These are phyloP conservation scores for Xylaria longipes DNA, from an alignment of 495 filamentous ascomycete species.

Conservation along the genomic window DNA sequence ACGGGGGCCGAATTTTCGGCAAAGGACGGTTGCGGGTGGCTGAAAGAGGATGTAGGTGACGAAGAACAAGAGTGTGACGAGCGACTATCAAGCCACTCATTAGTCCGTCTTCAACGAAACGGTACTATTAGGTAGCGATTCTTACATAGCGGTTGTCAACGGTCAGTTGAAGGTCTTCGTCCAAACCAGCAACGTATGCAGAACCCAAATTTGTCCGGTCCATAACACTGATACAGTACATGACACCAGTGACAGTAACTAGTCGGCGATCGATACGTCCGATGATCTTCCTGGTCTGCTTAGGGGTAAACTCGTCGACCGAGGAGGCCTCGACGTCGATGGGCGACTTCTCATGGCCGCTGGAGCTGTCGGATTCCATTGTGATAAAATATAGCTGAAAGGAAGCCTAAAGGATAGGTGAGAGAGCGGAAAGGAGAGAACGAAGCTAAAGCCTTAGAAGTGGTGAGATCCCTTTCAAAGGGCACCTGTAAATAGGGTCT, in stretches of 20 bases:
- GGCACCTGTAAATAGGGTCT: constrained; percentile 14
- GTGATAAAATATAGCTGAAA: neutral
- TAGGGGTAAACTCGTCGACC: constrained; percentile 30
- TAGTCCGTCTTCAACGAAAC: constrained; percentile 3
- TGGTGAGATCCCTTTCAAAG: constrained; percentile 15
- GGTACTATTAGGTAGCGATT: neutral
- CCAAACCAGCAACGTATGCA: constrained; percentile 63
- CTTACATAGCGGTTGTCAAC: constrained; percentile 51
- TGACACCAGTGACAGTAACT: constrained; percentile 60
- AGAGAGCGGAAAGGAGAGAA: neutral
- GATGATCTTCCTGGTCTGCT: constrained; percentile 52
- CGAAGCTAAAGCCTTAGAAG: constrained; percentile 6
- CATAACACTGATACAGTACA: constrained; percentile 68
- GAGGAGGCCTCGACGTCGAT: constrained; percentile 33
- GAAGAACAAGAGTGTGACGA: constrained; percentile 67
- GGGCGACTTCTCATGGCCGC: constrained; percentile 34
- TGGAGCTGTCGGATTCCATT: constrained; percentile 36
- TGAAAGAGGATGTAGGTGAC: constrained; percentile 66
- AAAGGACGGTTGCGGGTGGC: constrained; percentile 54
- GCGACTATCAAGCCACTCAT: constrained; percentile 38
- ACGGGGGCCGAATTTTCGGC: constrained; percentile 63
- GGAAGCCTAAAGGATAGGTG: neutral
- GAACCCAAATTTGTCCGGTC: constrained; percentile 66
- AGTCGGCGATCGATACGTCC: constrained; percentile 64
- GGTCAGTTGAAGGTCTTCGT: constrained; percentile 53